phyloP scores from a whole-genome alignment of 768 basidiomycete genomes.

The Leccinum subgranulosum region DNA sequence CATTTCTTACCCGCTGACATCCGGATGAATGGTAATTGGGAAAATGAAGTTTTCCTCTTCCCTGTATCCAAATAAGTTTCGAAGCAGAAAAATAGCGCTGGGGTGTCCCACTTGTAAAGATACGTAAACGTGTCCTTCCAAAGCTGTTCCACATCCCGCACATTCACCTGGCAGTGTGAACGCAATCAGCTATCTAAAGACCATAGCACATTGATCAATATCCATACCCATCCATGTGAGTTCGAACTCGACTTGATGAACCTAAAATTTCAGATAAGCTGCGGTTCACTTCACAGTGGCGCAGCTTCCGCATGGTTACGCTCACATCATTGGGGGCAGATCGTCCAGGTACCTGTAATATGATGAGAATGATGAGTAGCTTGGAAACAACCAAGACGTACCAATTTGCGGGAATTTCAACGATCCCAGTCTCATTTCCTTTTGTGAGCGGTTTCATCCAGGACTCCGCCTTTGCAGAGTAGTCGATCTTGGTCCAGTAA shows the following conservation, averaged over 20 bases:
- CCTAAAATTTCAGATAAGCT: constrained; percentile 33
- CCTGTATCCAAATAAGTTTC: constrained; percentile 28
- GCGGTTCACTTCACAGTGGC: neutral
- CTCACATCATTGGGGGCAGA: constrained; percentile 70
- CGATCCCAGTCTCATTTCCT: constrained; percentile 62
- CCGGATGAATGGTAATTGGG: constrained; percentile 77
- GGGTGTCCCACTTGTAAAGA: constrained; percentile 46
- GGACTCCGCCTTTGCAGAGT: constrained; percentile 48
- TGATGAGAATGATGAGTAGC: neutral
- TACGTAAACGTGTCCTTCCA: constrained; percentile 78
- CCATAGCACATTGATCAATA: neutral
- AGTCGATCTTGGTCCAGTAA: constrained; percentile 71
- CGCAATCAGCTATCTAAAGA: neutral
- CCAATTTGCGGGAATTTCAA: constrained; percentile 72
- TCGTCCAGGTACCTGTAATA: constrained; percentile 61
- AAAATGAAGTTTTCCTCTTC: constrained; percentile 68
- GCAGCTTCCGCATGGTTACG: neutral
- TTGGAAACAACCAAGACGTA: constrained; percentile 19
- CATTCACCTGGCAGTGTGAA: constrained; percentile 47
- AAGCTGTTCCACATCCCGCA: constrained; percentile 61
- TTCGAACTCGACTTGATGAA: constrained; percentile 67
- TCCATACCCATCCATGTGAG: constrained; percentile 65
- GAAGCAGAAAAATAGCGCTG: neutral
- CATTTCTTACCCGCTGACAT: constrained; percentile 59
- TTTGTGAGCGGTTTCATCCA: constrained; percentile 76